Evolutionary conservation across 305 asterid species (phyloP).

Genomic region (Ruellia speciosa): DNA sequence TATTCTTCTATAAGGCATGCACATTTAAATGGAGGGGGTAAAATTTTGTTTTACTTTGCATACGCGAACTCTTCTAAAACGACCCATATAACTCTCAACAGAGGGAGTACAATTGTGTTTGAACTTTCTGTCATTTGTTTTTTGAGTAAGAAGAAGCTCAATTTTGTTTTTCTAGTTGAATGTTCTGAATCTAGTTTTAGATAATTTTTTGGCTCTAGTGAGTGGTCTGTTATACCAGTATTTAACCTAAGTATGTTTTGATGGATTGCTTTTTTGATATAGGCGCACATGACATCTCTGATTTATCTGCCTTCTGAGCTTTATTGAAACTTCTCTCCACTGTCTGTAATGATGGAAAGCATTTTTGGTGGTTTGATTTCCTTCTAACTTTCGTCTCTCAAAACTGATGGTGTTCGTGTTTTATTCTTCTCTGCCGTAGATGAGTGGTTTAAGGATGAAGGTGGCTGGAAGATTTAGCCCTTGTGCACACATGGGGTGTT

Average conservation of each 20-base stretch:
- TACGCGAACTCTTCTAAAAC: too few relatives aligned
- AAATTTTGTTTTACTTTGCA: too few relatives aligned
- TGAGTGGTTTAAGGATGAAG: slow-evolving; percentile 96
- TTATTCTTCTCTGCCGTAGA: slow-evolving; percentile 37
- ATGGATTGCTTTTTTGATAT: background rate
- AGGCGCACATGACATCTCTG: background rate
- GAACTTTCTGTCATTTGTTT: background rate
- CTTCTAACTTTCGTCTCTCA: background rate
- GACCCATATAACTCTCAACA: too few relatives aligned
- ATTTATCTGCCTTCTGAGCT: background rate
- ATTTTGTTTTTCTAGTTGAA: too few relatives aligned
- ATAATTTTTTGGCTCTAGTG: background rate
- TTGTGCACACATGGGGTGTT: slow-evolving; percentile 95
- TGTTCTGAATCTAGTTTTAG: background rate
- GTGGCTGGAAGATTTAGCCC: slow-evolving; percentile 92
- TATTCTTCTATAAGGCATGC: too few relatives aligned
- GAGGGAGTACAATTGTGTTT: background rate
- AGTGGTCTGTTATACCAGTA: background rate
- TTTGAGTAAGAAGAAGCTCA: background rate
- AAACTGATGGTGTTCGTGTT: background rate
- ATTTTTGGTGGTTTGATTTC: background rate
- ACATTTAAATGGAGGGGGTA: too few relatives aligned
- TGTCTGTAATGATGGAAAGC: background rate
- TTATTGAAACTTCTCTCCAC: background rate
- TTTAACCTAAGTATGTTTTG: background rate